Evolutionary conservation across 1,284 basidiomycete genomes (phyloP).

Genomic region (Fistulina hepatica): DNA sequence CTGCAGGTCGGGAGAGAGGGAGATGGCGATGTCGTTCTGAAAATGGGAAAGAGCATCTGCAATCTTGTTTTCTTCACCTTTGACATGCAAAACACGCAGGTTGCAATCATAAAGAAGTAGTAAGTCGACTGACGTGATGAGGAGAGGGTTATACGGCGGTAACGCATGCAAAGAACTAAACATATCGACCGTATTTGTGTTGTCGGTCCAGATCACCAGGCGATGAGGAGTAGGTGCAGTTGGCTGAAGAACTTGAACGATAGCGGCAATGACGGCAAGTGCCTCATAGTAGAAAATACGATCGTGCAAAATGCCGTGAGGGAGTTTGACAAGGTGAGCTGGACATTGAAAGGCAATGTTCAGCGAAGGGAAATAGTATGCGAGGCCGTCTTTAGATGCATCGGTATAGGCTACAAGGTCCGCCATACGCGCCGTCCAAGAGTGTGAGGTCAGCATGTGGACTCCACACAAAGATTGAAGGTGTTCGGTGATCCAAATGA

Average conservation of each 20-base stretch:
- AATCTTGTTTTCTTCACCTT: conserved; percentile 7
- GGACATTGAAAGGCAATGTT: conserved; percentile 20
- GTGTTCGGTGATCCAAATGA: conserved; percentile 24
- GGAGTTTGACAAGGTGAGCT: no score
- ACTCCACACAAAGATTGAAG: conserved; percentile 19
- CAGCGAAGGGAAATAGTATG: background rate
- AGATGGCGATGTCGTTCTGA: conserved; percentile 3
- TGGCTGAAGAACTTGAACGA: conserved; percentile 8
- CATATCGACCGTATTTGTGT: conserved; percentile 24
- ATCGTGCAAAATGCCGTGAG: conserved; percentile 8
- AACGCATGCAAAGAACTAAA: conserved; percentile 22
- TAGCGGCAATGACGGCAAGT: conserved; percentile 15
- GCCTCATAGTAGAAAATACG: conserved; percentile 27
- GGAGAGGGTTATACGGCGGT: conserved; percentile 22
- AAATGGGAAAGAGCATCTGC: conserved; percentile 9
- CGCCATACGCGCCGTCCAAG: conserved; percentile 18
- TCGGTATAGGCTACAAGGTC: conserved; percentile 15
- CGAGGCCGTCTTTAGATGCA: conserved; percentile 1
- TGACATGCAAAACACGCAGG: conserved; percentile 5
- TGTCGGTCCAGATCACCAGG: conserved; percentile 25
- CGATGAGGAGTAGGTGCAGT: background rate
- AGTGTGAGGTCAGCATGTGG: conserved; percentile 17
- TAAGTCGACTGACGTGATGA: conserved; percentile 19
- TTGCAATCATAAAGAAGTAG: conserved; percentile 17
- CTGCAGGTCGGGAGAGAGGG: conserved; percentile 12